phyloP scores from a whole-genome alignment of 768 basidiomycete genomes.

The Amanita inopinata region DNA sequence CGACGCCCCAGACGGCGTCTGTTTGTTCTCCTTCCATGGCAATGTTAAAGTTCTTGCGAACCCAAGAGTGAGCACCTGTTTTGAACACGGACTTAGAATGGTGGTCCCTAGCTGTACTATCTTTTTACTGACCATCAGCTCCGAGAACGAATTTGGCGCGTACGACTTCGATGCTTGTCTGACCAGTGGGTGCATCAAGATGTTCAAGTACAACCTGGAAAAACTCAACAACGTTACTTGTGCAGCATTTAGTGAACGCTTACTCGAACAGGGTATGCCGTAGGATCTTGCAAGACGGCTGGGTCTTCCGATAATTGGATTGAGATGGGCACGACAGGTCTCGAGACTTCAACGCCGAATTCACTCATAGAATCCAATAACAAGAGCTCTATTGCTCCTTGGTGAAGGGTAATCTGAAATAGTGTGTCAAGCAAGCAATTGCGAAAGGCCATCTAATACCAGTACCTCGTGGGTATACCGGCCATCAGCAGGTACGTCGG shows the following conservation, averaged over 20 bases:
- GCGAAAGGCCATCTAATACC: neutral
- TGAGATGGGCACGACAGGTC: slow-evolving; percentile 39
- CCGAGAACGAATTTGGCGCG: slow-evolving; percentile 70
- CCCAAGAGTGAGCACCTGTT: slow-evolving; percentile 76
- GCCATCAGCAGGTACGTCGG: slow-evolving; percentile 54
- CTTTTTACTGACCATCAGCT: slow-evolving; percentile 44
- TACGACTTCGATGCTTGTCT: slow-evolving; percentile 34
- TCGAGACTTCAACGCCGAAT: slow-evolving; percentile 37
- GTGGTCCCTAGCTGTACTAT: neutral
- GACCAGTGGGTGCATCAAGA: slow-evolving; percentile 22
- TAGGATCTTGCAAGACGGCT: slow-evolving; percentile 30
- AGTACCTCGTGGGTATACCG: slow-evolving; percentile 66
- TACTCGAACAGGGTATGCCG: slow-evolving; percentile 28
- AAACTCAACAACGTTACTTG: neutral
- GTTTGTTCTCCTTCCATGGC: slow-evolving; percentile 71
- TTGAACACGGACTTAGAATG: slow-evolving; percentile 27
- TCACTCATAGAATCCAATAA: slow-evolving; percentile 46
- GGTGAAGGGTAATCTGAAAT: slow-evolving; percentile 44
- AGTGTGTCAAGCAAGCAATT: neutral
- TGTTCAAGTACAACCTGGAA: slow-evolving; percentile 36
- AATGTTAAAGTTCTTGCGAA: slow-evolving; percentile 56
- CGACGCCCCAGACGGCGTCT: slow-evolving; percentile 77
- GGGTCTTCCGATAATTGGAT: slow-evolving; percentile 36
- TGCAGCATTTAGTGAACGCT: slow-evolving; percentile 7
- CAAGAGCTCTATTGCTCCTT: slow-evolving; percentile 53